Conservation (phyloP, 179 eudicot species). For the Drosera spatulata region DNA sequence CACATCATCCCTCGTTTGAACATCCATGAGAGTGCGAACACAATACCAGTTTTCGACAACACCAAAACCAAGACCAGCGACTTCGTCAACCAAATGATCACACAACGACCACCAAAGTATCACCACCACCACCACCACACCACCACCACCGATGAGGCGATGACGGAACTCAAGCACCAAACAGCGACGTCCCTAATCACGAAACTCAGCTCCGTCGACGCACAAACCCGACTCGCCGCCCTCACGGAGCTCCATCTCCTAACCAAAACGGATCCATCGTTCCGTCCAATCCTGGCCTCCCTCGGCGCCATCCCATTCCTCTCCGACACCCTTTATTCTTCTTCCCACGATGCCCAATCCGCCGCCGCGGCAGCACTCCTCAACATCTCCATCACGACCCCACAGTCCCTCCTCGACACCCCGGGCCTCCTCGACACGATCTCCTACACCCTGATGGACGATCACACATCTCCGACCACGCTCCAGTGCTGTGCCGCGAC, state of each 20-base stretch:
- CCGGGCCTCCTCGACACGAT: constrained; percentile 66
- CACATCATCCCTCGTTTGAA: too few species aligned
- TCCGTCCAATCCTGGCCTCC: constrained; percentile 46
- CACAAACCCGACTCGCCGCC: constrained; percentile 46
- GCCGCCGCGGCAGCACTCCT: constrained; percentile 78
- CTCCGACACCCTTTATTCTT: constrained; percentile 57
- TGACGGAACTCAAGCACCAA: constrained; percentile 41
- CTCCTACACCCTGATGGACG: constrained; percentile 54
- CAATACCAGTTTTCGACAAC: too few species aligned
- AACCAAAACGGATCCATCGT: constrained; percentile 54
- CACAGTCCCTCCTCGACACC: constrained; percentile 41
- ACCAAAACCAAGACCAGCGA: too few species aligned
- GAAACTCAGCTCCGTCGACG: constrained; percentile 59
- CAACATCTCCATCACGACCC: constrained; percentile 62
- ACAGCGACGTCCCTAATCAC: constrained; percentile 32
- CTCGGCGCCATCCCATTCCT: constrained; percentile 56
- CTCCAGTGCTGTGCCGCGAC: constrained; percentile 65
- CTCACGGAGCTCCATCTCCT: constrained; percentile 63
- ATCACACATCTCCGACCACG: constrained; percentile 21
- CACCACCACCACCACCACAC: too few species aligned
- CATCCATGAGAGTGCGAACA: too few species aligned
- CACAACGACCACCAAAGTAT: too few species aligned
- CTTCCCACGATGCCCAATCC: constrained; percentile 33
- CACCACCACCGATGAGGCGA: not conserved
- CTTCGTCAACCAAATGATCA: too few species aligned